These are phyloP conservation scores for Fraxinus sp. DNA, from an alignment of 305 asterid genomes.

Conservation along the genomic window DNA sequence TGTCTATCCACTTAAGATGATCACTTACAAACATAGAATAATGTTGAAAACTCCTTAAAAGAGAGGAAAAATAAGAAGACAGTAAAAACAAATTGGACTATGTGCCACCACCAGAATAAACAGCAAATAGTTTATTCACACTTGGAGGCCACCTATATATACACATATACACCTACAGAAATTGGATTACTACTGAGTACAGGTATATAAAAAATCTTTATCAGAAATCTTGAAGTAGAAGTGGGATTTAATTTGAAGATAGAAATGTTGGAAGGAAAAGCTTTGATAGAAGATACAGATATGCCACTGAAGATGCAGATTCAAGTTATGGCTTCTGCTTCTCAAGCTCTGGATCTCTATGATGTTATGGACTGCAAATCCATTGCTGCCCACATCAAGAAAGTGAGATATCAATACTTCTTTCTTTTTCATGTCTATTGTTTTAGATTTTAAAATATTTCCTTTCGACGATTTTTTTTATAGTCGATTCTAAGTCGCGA, in stretches of 20 bases:
- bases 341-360: conserved; percentile 36
- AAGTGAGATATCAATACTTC: conserved; percentile 9
- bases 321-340: conserved; percentile 38
- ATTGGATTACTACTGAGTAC: neutral
- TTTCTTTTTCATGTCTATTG: neutral
- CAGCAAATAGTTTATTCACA: neutral
- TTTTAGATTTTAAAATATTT: neutral
- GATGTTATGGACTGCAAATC: conserved; percentile 36
- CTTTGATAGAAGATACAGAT: conserved; percentile 24
- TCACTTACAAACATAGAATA: neutral
- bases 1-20: neutral
- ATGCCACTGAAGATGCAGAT: conserved; percentile 38
- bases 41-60: neutral
- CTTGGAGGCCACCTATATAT: neutral
- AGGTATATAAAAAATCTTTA: neutral
- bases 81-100: neutral
- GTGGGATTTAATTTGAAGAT: neutral
- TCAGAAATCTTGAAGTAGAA: neutral
- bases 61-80: neutral
- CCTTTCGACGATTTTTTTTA: neutral
- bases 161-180: neutral
- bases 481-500: neutral
- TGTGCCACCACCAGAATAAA: neutral
- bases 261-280: conserved; percentile 39
- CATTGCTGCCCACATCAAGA: conserved; percentile 34